A percentile compares a stretch with the other conserved stretches of the same genome.
These are phyloP conservation scores for Gynostemma pentaphyllum DNA, from an alignment of 306 rosid species.

Conservation along the genomic window DNA sequence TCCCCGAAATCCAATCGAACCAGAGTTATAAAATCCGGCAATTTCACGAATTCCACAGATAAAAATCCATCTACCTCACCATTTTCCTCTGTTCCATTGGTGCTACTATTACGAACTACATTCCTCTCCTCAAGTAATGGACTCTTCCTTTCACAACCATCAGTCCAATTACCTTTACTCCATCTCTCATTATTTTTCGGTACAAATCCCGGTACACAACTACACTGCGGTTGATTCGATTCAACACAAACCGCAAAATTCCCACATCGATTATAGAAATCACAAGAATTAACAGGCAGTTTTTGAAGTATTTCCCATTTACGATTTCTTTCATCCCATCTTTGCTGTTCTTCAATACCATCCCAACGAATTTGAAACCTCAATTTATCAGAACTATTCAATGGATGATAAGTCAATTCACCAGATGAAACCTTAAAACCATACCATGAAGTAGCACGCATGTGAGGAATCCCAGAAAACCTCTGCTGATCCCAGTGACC, in stretches of 20 bases:
- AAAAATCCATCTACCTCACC: constrained; percentile 48
- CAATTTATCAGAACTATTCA: constrained; percentile 11
- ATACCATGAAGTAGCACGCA: constrained; percentile 19
- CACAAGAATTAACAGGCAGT: constrained; percentile 42
- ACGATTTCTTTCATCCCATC: constrained; percentile 26
- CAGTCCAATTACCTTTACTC: constrained; percentile 30
- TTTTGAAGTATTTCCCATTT: constrained; percentile 25
- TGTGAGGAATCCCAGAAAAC: constrained; percentile 37
- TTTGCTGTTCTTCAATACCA: constrained; percentile 38
- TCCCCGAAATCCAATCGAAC: neutral
- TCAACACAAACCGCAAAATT: constrained; percentile 39
- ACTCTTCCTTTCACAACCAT: constrained; percentile 52
- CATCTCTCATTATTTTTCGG: constrained; percentile 22
- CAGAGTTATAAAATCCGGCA: constrained; percentile 58
- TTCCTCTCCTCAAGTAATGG: constrained; percentile 28
- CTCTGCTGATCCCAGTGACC: constrained; percentile 60
- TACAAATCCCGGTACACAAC: constrained; percentile 48
- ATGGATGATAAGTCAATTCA: constrained; percentile 20
- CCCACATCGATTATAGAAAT: constrained; percentile 63
- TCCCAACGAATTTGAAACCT: constrained; percentile 53
- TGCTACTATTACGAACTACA: constrained; percentile 9
- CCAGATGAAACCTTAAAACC: constrained; percentile 35
- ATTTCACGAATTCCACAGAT: constrained; percentile 17
- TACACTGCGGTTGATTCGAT: constrained; percentile 21
- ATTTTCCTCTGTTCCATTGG: constrained; percentile 11